Percentiles rank a stretch among this genome's conserved stretches.
These are phyloP conservation scores for Thalassiosira sp. DNA, from an alignment of 352 stramenopile genomes.

Conservation along the genomic window DNA sequence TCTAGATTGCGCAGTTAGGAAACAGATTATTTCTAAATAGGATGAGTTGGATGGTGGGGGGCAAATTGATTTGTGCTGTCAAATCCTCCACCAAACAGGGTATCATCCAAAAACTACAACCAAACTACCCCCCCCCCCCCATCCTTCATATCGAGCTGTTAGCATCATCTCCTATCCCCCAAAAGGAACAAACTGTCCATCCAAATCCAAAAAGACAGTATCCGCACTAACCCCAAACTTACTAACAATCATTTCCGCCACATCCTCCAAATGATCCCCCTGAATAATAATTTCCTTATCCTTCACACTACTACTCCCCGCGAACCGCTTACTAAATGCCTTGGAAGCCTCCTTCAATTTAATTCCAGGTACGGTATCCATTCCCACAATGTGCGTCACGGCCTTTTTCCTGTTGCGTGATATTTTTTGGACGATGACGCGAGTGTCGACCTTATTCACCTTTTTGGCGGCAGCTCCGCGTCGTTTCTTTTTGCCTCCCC, in stretches of 20 bases:
- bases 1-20: too few relatives aligned
- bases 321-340: slow-evolving; percentile 81
- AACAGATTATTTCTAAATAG: too few relatives aligned
- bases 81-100: too few relatives aligned
- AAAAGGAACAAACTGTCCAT: slow-evolving; percentile 75
- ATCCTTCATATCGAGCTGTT: too few relatives aligned
- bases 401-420: slow-evolving; percentile 73
- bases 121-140: too few relatives aligned
- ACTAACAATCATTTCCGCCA: slow-evolving; percentile 77
- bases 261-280: slow-evolving; percentile 82
- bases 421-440: slow-evolving; percentile 80
- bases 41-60: too few relatives aligned
- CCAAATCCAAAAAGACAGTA: slow-evolving; percentile 76
- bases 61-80: too few relatives aligned
- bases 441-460: slow-evolving; percentile 60
- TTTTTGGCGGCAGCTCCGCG: slow-evolving; percentile 75
- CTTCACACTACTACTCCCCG: slow-evolving; percentile 77
- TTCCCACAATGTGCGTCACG: slow-evolving; percentile 74
- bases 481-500: slow-evolving; percentile 62
- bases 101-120: too few relatives aligned
- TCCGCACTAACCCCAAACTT: slow-evolving; percentile 73
- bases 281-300: slow-evolving; percentile 85
- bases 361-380: slow-evolving; percentile 75
- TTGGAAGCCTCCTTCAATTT: slow-evolving; percentile 84
- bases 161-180: too few relatives aligned